Base-by-base conservation (phyloP, 2,329 filamentous ascomycete genomes). In the Botryotinia narcissicola region DNA sequence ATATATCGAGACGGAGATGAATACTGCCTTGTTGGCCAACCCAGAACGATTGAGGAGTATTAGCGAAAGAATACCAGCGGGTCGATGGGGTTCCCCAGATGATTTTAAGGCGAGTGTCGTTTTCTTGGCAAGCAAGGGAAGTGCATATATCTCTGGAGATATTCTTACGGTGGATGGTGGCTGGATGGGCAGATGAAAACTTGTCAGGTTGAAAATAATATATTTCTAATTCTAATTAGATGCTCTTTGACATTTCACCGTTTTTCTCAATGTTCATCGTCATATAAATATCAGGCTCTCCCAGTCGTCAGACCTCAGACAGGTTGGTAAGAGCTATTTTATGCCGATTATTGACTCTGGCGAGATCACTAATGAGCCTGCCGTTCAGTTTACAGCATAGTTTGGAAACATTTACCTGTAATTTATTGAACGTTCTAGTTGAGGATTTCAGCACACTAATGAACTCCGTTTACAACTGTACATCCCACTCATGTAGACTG, bases 1-100 rank as follows among this genome's bases (percentile, higher is more conserved):
- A 0, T 97, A 97, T 82, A 93, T 97, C 78, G 92, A 89, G 68
- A 97, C 94, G n/a, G 94, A 97, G 75, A 97, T 97, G 95, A 98
- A 97, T 81, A 87, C 87, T 77, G 94, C 94, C 4, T 83, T 98
- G 79, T 88, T 97, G 61, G 88, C 90, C 69, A 90, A 97, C 82
- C 82, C 87, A 78, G 88, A 87, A 77, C 85, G 94, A 51, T 87
- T 92, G 74, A 88, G 86, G 76, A 91, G 91, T 79, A 97, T 97
- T 78, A 87, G 92, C 79, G 90, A 89, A 48, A 85, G 94, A 73
- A 97, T 97, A 78, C 94, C 94, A 0, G 93, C 93, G 0, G 94
- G 92, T 0, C 85, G 93, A 77, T 97, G 94, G 94, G 94, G 93
- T 0, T 86, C 82, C 18, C 92, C 94, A 0, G 93, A 97, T 40